A percentile compares a stretch with the other conserved stretches of the same genome.
These are phyloP conservation scores for Carex arenaria DNA, from an alignment of 202 grass and related monocot genomes.

Conservation along the genomic window DNA sequence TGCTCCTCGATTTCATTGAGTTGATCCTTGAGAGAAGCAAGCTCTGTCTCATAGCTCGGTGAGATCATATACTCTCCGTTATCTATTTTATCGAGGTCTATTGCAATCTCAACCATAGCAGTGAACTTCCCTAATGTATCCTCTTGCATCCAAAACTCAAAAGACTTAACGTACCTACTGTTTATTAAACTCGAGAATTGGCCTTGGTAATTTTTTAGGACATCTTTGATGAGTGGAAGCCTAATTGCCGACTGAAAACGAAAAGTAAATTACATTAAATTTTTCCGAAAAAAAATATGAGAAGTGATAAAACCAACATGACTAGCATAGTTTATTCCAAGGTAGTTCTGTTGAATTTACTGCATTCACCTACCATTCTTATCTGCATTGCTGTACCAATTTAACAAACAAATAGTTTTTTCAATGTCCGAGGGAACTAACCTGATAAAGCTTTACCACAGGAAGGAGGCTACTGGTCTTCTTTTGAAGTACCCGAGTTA, in stretches of 20 bases:
- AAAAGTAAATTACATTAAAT: slow-evolving; percentile 17
- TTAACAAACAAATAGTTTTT: slow-evolving; percentile 20
- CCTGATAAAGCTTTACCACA: slow-evolving; percentile 97
- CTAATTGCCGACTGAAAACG: slow-evolving; percentile 63
- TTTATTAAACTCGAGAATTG: slow-evolving; percentile 71
- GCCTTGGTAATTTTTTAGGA: slow-evolving; percentile 70
- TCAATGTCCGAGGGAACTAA: slow-evolving; percentile 29
- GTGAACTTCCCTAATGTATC: slow-evolving; percentile 53
- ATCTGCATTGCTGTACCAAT: not conserved
- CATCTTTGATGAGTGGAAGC: slow-evolving; percentile 52
- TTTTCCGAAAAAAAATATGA: not conserved
- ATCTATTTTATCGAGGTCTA: slow-evolving; percentile 76
- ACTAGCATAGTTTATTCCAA: not conserved
- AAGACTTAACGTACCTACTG: slow-evolving; percentile 46
- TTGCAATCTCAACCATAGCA: slow-evolving; percentile 60
- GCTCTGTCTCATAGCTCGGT: slow-evolving; percentile 59
- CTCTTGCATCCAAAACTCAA: slow-evolving; percentile 64
- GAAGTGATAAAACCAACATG: not conserved
- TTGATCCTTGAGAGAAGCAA: slow-evolving; percentile 61
- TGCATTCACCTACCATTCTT: too few species aligned
- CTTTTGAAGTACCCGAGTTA: slow-evolving; percentile 59
- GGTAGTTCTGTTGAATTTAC: not conserved
- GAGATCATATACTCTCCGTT: slow-evolving; percentile 94
- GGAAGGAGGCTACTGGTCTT: slow-evolving; percentile 66
- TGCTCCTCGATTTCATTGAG: slow-evolving; percentile 66